A percentile compares a stretch with the other conserved stretches of the same genome.
These are phyloP conservation scores for Staphylotrichum longicolle DNA, from an alignment of 495 filamentous ascomycete species.

Conservation along the genomic window DNA sequence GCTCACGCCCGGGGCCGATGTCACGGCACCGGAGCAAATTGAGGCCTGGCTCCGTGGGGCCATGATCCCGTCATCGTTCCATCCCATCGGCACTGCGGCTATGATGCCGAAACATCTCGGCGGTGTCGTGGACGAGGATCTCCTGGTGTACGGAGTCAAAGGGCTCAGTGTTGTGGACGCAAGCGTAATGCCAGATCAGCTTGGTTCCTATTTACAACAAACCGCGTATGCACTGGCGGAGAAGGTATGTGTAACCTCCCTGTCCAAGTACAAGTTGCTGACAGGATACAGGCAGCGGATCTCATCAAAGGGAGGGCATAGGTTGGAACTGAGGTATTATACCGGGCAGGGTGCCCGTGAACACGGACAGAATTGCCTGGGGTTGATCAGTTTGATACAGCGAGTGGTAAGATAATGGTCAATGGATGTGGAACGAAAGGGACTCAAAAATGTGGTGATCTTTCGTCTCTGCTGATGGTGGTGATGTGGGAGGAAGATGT, in stretches of 20 bases:
- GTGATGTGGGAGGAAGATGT: no score
- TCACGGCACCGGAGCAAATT: constrained; percentile 30
- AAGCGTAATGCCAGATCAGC: constrained; percentile 39
- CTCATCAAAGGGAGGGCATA: constrained; percentile 34
- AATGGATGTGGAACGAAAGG: no score
- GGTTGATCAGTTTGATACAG: no score
- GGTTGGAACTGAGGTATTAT: neutral
- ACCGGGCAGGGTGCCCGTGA: neutral
- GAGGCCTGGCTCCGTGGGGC: constrained; percentile 24
- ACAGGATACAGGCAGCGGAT: constrained; percentile 34
- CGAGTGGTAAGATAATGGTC: no score
- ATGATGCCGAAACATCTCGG: constrained; percentile 53
- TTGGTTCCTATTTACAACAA: constrained; percentile 39
- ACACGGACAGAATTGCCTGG: neutral
- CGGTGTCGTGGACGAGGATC: constrained; percentile 46
- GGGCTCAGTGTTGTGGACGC: constrained; percentile 43
- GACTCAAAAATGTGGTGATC: no score
- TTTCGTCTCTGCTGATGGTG: no score
- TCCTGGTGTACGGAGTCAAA: constrained; percentile 43
- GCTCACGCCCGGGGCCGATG: constrained; percentile 32
- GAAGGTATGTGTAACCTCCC: constrained; percentile 31
- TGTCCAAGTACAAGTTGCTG: neutral
- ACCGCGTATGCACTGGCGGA: constrained; percentile 45
- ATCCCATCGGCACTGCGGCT: constrained; percentile 38
- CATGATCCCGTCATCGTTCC: constrained; percentile 28